Evolutionary conservation across 2,329 filamentous ascomycete genomes (phyloP).

Genomic region (Clarireedia homoeocarpa): DNA sequence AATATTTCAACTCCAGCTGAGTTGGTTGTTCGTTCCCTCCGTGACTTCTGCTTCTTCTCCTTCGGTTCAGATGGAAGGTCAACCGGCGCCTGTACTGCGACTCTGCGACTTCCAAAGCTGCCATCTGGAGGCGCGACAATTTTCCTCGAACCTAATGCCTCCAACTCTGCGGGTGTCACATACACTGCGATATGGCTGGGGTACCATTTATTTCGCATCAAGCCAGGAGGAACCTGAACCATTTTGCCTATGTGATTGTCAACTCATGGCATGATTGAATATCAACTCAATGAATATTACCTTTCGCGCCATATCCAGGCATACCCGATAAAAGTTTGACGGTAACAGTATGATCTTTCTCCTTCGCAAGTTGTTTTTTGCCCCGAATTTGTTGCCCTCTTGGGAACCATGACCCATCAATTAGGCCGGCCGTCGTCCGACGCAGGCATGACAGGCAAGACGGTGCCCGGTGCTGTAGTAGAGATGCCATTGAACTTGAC

Average conservation of each 20-base stretch:
- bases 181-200: constrained; percentile 44
- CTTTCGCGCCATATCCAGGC: constrained; percentile 41
- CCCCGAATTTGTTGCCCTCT: constrained; percentile 32
- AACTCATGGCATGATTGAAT: not conserved
- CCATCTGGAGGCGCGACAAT: constrained; percentile 30
- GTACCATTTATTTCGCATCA: constrained; percentile 49
- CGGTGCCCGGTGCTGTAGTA: constrained; percentile 20
- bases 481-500: constrained; percentile 23
- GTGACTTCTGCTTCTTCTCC: not conserved
- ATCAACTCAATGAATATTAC: constrained; percentile 21
- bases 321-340: constrained; percentile 45
- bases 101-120: constrained; percentile 28
- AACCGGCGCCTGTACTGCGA: constrained; percentile 31
- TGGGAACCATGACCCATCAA: constrained; percentile 14
- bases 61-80: not conserved
- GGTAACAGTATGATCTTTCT: constrained; percentile 31
- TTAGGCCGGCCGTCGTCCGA: constrained; percentile 20
- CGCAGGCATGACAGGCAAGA: constrained; percentile 26
- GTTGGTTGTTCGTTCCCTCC: not conserved
- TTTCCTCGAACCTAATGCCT: constrained; percentile 32
- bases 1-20: constrained; percentile 18
- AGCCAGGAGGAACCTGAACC: constrained; percentile 41
- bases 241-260: constrained; percentile 37
- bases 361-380: constrained; percentile 38
- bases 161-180: constrained; percentile 37